Evolutionary conservation across 106 monocot genomes (phyloP), one percentile per base, ranked within the genome.

Genomic region (Narthecium ossifragum): DNA sequence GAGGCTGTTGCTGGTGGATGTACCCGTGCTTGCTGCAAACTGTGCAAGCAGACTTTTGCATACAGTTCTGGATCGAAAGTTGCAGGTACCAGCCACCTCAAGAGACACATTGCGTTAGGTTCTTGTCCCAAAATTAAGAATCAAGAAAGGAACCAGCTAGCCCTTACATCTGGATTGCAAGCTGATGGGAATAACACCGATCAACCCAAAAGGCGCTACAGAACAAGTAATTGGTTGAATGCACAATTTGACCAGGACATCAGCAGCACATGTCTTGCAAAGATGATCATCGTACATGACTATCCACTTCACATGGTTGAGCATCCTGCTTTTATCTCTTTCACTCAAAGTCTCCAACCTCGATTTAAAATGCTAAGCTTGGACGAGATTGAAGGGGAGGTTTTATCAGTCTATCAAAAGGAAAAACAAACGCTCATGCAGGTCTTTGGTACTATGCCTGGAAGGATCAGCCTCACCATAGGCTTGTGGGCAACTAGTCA

Each of bases 11-110:
- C 70, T 37, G 70, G 76, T 50, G 88, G 78, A 34, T 79, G 70
- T 45, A 81, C 84, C 26, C 65, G 88, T 25, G 92, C 92, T 57
- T 84, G 84, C 46, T 92, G 92, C 63, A 92, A 88, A 31, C 70
- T 84, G 30, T 92, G 92, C 84, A 88, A 92, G 70, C 92, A 92
- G 50, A 87, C 92, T 17, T 92, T 84, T 63, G 87, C 92, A 26
- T 92, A 92, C 47, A 92, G 92, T 60, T 76, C 66, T 51, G 92
- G 92, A 47, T 64, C 80, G 45, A 92, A 92, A 45, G 78, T 92
- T 48, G 88, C 92, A 18, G 92, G 92, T 12, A 92, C 92, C 24
- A 88, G 92, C 71, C 92, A 92, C 57, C 85, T 93, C 20, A 93
- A 93, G 77, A 78, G 93, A 45, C 93, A 93, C 56, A 85, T 88